A percentile compares a stretch with the other conserved stretches of the same genome.
phyloP scores from a whole-genome alignment of 2,329 filamentous ascomycete species.

The Trichoderma lentiforme region DNA sequence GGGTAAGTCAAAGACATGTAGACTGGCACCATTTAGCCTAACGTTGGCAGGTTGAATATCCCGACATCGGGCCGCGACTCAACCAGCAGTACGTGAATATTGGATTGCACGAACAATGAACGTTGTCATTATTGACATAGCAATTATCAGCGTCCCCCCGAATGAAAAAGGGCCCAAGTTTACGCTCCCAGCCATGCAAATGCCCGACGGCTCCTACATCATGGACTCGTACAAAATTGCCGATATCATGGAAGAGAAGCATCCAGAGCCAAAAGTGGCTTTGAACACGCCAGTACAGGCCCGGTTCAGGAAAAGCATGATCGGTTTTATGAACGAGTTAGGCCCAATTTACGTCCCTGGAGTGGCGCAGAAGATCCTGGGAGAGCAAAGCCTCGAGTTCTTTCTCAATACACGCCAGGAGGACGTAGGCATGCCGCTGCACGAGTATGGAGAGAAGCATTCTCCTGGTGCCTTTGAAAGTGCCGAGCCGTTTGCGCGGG shows the following conservation, averaged over 20 bases:
- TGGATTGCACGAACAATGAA: background rate
- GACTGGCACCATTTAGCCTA: background rate
- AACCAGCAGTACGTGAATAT: background rate
- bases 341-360: background rate
- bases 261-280: background rate
- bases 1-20: background rate
- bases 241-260: background rate
- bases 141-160: background rate
- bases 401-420: background rate
- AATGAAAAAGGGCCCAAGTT: background rate
- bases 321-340: background rate
- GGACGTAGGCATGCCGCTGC: background rate
- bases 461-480: background rate
- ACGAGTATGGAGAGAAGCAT: background rate
- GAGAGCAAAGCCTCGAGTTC: background rate
- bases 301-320: background rate
- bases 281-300: background rate
- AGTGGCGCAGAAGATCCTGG: background rate
- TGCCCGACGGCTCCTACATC: background rate
- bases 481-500: background rate
- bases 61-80: background rate
- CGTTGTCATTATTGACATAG: background rate
- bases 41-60: conserved; percentile 2
- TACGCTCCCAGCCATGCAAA: background rate
- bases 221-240: conserved; percentile 13